These are phyloP conservation scores for Tarenaya hassleriana DNA, from an alignment of 345 rosid species.

Conservation along the genomic window DNA sequence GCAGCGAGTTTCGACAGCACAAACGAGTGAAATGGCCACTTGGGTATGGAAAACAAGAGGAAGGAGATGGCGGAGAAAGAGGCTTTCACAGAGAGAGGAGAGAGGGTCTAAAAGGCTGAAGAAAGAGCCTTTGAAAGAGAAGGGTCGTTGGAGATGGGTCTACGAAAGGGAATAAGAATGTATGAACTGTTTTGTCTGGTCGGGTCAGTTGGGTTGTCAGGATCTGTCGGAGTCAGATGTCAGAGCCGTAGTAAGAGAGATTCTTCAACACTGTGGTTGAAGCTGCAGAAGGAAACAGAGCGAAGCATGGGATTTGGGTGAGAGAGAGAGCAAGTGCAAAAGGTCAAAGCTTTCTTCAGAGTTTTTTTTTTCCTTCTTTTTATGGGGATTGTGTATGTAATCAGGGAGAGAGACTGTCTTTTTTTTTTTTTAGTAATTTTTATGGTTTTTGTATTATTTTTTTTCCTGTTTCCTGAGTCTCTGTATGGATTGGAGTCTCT, in stretches of 20 bases:
- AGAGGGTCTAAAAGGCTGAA: constrained; percentile 8
- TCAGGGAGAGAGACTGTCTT: constrained; percentile 24
- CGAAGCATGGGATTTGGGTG: neutral
- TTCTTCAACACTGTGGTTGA: constrained; percentile 27
- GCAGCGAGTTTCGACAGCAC: constrained; percentile 66
- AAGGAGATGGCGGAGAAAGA: neutral
- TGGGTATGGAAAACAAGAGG: neutral
- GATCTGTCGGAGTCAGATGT: constrained; percentile 27
- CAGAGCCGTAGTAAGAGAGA: constrained; percentile 19
- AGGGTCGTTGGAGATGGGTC: constrained; percentile 14
- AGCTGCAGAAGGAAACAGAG: constrained; percentile 14
- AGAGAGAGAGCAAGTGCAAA: constrained; percentile 3
- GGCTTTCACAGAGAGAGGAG: neutral
- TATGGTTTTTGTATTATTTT: no score
- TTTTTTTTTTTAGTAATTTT: constrained; percentile 21
- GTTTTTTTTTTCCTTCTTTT: neutral
- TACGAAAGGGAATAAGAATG: constrained; percentile 13
- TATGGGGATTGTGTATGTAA: constrained; percentile 26
- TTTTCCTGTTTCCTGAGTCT: no score
- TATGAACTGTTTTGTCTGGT: constrained; percentile 20
- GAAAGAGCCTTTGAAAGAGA: constrained; percentile 15
- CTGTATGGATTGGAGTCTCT: constrained; percentile 19
- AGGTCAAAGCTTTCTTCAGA: constrained; percentile 5
- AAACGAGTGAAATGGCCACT: constrained; percentile 37
- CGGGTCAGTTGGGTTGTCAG: constrained; percentile 24